These are phyloP conservation scores for Didymella glomerata DNA, from an alignment of 2,329 filamentous ascomycete species.

Conservation along the genomic window DNA sequence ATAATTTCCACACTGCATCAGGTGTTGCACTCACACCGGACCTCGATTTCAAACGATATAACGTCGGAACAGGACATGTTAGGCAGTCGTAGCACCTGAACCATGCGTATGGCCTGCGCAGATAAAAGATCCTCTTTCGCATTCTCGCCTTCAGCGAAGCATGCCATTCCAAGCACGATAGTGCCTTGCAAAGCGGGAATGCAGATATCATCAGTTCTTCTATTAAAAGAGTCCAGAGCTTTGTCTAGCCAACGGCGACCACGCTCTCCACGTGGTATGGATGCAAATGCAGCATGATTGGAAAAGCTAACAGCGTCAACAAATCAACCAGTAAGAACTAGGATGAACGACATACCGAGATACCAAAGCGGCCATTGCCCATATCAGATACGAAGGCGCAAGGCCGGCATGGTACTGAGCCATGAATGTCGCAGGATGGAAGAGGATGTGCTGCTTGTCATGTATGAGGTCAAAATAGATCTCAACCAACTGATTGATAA, in stretches of 20 bases:
- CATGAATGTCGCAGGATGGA: conserved; percentile 12
- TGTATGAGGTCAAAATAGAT: conserved; percentile 17
- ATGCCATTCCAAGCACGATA: conserved; percentile 16
- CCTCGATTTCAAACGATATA: conserved; percentile 5
- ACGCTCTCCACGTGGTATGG: conserved; percentile 5
- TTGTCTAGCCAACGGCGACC: conserved; percentile 13
- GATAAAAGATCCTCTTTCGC: conserved; percentile 11
- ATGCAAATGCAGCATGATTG: conserved; percentile 6
- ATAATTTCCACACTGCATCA: too few relatives aligned
- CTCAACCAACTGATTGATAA: conserved; percentile 6
- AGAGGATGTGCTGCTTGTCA: conserved; percentile 16
- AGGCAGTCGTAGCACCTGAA: conserved; percentile 10
- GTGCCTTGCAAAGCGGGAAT: conserved; percentile 12
- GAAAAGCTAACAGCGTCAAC: conserved; percentile 2
- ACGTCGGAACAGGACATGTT: background rate
- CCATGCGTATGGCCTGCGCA: conserved; percentile 16
- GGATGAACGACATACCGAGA: conserved; percentile 8
- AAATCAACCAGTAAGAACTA: background rate
- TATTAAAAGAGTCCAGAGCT: conserved; percentile 8
- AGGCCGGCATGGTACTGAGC: conserved; percentile 7
- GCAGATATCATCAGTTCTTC: conserved; percentile 6
- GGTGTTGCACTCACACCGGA: conserved; percentile 1
- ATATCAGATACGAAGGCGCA: conserved; percentile 9
- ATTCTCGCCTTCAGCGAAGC: conserved; percentile 9
- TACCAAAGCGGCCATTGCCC: conserved; percentile 8